Evolutionary conservation across 2,329 filamentous ascomycete genomes (phyloP), one percentile per base, ranked within the genome.

Genomic region (Ciborinia camelliae): DNA sequence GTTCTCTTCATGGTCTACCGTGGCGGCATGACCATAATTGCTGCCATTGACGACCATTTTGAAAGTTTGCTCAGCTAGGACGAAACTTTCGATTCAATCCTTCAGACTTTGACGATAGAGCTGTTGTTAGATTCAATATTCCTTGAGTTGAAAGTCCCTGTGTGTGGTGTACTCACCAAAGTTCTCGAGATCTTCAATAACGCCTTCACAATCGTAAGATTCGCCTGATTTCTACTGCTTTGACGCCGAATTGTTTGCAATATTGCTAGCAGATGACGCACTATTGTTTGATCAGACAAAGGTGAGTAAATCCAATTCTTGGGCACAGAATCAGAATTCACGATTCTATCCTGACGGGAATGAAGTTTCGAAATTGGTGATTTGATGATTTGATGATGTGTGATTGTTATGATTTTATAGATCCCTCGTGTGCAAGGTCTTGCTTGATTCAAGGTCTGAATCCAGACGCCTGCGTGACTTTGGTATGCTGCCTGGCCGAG

Each of bases 41-140:
- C 39, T 48, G 45, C 59, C 48, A 23, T 62, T 59, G 55, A 59
- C 30, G 14, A 26, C 30, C 55, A 59, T 59, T 20, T 4, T 59
- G 15, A 20, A 35, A 37, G n/a, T 4, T 2, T 47, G 23, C n/a
- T 35, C 7, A n/a, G 30, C 55, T 47, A 3, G 3, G 15, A 47
- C n/a, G 7, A 23, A 23, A 18, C 14, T 18, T 32, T n/a, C 7
- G 39, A 45, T 18, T 32, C 7, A 32, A 45, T 32, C 6, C 39
- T 35, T 12, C 14, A n/a, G 3, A 58, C 35, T 12, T 45, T 58
- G 28, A 23, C 3, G 18, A 26, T 47, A 18, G 30, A 47, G 41
- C 20, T 58, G 35, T 45, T 12, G 2, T 58, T 20, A 47, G 41
- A 47, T 26, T 48, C 2, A 45, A 23, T 7, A 35, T 41, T 28